Percentiles rank a stretch among this genome's conserved stretches.
phyloP scores from a whole-genome alignment of 2,329 filamentous ascomycete genomes.

The Diaporthe sp. region DNA sequence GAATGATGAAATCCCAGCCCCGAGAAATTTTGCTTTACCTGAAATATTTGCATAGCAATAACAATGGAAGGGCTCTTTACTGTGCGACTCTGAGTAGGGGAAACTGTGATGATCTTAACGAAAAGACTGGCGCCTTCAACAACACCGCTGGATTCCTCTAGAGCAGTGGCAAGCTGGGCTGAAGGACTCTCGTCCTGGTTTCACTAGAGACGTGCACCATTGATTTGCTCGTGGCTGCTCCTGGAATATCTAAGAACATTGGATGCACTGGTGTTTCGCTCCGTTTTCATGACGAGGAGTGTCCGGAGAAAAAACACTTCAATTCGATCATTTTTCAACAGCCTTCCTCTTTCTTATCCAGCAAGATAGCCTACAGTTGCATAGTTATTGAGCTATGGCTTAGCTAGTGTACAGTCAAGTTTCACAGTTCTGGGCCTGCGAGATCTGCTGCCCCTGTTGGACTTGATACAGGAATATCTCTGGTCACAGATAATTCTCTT shows the following conservation, averaged over 20 bases:
- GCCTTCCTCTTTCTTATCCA: neutral
- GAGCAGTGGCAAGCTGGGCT: neutral
- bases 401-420: neutral
- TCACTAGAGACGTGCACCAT: neutral
- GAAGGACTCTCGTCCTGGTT: too few species aligned
- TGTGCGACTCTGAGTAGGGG: neutral
- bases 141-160: neutral
- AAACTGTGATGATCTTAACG: neutral
- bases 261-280: neutral
- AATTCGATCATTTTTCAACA: neutral
- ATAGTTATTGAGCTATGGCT: neutral
- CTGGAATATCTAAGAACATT: neutral
- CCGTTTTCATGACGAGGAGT: neutral
- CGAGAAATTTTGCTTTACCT: neutral
- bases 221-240: neutral
- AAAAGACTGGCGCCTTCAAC: neutral
- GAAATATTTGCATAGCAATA: neutral
- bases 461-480: neutral
- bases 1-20: neutral
- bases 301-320: neutral
- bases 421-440: neutral
- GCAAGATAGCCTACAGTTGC: neutral
- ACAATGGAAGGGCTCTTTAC: neutral
- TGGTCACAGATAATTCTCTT: neutral
- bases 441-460: neutral